These are phyloP conservation scores for Lathyrus tuberosus DNA, from an alignment of 306 rosid species.

Conservation along the genomic window DNA sequence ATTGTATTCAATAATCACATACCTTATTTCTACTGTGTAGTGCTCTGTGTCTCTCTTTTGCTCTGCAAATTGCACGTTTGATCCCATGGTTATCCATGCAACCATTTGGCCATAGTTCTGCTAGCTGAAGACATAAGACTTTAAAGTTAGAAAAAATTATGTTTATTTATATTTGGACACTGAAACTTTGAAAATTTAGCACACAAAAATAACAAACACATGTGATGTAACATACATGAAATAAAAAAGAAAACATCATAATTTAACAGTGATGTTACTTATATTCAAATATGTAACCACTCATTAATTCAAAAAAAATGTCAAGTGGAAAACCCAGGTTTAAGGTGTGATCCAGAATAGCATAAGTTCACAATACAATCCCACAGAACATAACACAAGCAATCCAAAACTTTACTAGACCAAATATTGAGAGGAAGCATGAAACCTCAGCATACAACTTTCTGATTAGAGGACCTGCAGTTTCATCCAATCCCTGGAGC, in stretches of 20 bases:
- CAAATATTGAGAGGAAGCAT: conserved; percentile 22
- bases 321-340: conserved; percentile 8
- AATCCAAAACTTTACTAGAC: conserved; percentile 24
- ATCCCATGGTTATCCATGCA: conserved; percentile 97
- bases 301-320: background rate
- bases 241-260: background rate
- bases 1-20: conserved; percentile 17
- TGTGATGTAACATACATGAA: conserved; percentile 3
- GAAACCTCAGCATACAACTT: conserved; percentile 92
- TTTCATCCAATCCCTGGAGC: conserved; percentile 91
- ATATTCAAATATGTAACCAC: conserved; percentile 19
- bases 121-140: conserved; percentile 63
- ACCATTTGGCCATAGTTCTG: conserved; percentile 89
- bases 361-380: conserved; percentile 3
- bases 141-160: conserved; percentile 14
- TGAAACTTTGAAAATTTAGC: conserved; percentile 14
- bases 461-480: conserved; percentile 78
- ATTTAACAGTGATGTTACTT: conserved; percentile 4
- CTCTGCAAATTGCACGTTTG: conserved; percentile 80
- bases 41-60: conserved; percentile 82
- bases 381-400: conserved; percentile 19
- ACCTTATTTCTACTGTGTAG: conserved; percentile 65
- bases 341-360: conserved; percentile 12
- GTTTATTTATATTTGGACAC: conserved; percentile 6
- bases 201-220: background rate